These are phyloP conservation scores for Penstemon newberryi DNA, from an alignment of 257 asterid genomes.

Conservation along the genomic window DNA sequence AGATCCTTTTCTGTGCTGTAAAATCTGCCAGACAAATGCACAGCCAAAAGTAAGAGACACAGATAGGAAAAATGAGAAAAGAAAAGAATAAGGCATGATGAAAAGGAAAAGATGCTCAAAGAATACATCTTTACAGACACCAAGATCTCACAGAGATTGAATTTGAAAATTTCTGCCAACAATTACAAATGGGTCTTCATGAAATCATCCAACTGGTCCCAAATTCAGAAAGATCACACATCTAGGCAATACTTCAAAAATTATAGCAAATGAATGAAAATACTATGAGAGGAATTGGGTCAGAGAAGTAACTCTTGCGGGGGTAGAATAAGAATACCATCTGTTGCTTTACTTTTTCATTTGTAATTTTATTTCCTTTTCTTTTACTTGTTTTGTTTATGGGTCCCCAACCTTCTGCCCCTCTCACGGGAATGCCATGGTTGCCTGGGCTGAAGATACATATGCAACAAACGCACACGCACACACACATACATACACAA, in stretches of 20 bases:
- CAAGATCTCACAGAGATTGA: conserved; percentile 50
- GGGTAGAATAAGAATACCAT: conserved; percentile 39
- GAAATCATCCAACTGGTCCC: conserved; percentile 35
- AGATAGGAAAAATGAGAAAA: conserved; percentile 40
- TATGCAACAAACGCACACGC: conserved; percentile 33
- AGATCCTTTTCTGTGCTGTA: conserved; percentile 40
- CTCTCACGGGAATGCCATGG: conserved; percentile 73
- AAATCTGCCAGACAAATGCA: conserved; percentile 52
- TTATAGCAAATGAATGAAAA: conserved; percentile 19
- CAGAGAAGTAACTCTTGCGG: conserved; percentile 30
- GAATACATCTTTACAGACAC: conserved; percentile 60
- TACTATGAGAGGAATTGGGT: conserved; percentile 25
- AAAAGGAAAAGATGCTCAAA: conserved; percentile 49
- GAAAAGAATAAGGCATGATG: conserved; percentile 39
- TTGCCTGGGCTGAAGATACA: conserved; percentile 56
- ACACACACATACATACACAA: conserved; percentile 29
- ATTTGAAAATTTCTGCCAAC: conserved; percentile 35
- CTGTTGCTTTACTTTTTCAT: conserved; percentile 30
- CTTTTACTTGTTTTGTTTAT: conserved; percentile 37
- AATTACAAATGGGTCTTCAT: conserved; percentile 35
- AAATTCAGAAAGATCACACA: conserved; percentile 43
- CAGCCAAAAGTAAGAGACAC: conserved; percentile 47
- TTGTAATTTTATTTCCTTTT: conserved; percentile 32
- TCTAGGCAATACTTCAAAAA: conserved; percentile 11
- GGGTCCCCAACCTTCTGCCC: conserved; percentile 59